Percentiles rank a stretch among this genome's conserved stretches.
Conservation (phyloP, 768 basidiomycete species). For the Leccinum obscurum region DNA sequence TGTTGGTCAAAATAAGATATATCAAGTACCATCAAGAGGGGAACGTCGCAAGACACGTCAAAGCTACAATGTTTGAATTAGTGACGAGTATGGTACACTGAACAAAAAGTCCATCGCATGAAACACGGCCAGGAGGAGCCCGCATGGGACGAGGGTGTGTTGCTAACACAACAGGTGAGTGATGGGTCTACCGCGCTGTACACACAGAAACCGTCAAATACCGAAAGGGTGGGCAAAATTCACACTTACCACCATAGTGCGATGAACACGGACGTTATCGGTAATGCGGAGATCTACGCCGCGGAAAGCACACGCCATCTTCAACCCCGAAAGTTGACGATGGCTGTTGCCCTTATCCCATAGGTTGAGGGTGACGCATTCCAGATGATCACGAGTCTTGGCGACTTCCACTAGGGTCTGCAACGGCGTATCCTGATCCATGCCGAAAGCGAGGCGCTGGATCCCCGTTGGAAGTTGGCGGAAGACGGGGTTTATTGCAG, state of each 20-base stretch:
- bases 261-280: conserved; percentile 52
- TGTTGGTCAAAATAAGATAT: conserved; percentile 3
- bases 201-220: conserved; percentile 14
- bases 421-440: conserved; percentile 56
- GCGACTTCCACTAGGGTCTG: conserved; percentile 56
- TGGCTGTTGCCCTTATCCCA: conserved; percentile 54
- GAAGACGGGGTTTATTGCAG: conserved; percentile 40
- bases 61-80: conserved; percentile 20
- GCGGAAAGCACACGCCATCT: conserved; percentile 62
- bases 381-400: conserved; percentile 44
- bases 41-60: conserved; percentile 8
- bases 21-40: background rate
- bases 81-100: conserved; percentile 3
- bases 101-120: conserved; percentile 4
- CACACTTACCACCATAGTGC: conserved; percentile 48
- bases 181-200: conserved; percentile 22
- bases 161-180: conserved; percentile 20
- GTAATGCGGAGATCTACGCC: conserved; percentile 57
- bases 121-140: background rate
- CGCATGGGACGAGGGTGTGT: conserved; percentile 2
- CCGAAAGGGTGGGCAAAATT: conserved; percentile 11
- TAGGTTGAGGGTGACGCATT: conserved; percentile 52
- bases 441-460: conserved; percentile 58
- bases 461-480: conserved; percentile 49
- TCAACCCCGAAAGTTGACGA: conserved; percentile 51